Conservation (phyloP, 768 basidiomycete species). For the Sutorius australiensis region DNA sequence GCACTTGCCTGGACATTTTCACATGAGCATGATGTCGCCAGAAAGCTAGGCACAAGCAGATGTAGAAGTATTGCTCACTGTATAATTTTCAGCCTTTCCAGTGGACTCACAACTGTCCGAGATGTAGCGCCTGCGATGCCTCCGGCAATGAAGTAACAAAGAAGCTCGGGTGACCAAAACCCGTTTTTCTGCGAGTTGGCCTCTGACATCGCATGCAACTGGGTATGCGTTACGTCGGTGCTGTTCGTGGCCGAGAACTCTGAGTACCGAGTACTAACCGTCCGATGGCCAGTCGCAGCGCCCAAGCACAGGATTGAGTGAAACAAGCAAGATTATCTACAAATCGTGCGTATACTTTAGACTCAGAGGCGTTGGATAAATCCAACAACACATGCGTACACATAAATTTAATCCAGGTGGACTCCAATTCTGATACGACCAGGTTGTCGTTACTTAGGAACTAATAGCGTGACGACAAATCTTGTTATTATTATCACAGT, state of each 20-base stretch:
- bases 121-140: slow-evolving; percentile 63
- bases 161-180: slow-evolving; percentile 29
- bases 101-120: slow-evolving; percentile 86
- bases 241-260: slow-evolving; percentile 1
- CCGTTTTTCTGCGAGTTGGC: slow-evolving; percentile 26
- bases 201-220: slow-evolving; percentile 19
- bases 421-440: not conserved
- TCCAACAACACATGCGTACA: not conserved
- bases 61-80: slow-evolving; percentile 53
- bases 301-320: slow-evolving; percentile 11
- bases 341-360: not conserved
- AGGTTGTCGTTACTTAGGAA: too few species aligned
- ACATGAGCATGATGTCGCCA: not conserved
- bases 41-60: not conserved
- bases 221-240: slow-evolving; percentile 3
- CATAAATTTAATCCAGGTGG: not conserved
- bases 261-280: not conserved
- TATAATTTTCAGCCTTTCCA: slow-evolving; percentile 95
- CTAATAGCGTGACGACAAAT: too few species aligned
- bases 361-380: not conserved
- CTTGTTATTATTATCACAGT: not conserved
- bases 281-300: not conserved
- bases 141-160: slow-evolving; percentile 54
- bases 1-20: slow-evolving; percentile 70
- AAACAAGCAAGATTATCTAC: slow-evolving; percentile 1